These are phyloP conservation scores for Hirschioporus abietinus DNA, from an alignment of 768 basidiomycete species.

Conservation along the genomic window DNA sequence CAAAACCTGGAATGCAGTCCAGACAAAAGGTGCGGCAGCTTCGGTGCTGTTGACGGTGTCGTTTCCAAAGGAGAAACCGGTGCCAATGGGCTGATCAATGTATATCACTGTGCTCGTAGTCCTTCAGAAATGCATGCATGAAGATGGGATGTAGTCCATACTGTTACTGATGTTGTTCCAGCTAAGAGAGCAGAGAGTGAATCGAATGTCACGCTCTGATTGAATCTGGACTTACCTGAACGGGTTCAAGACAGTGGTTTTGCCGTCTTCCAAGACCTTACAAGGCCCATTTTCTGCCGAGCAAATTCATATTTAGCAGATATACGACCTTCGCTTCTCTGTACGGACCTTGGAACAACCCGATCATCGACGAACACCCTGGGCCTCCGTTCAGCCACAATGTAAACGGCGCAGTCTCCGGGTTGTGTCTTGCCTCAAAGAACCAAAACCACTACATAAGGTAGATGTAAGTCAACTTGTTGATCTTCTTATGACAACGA, in stretches of 20 bases:
- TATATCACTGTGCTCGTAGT: conserved; percentile 47
- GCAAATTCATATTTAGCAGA: neutral
- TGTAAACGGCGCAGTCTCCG: conserved; percentile 60
- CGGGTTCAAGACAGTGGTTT: conserved; percentile 51
- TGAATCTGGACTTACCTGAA: conserved; percentile 42
- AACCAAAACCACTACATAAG: conserved; percentile 67
- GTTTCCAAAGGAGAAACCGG: conserved; percentile 57
- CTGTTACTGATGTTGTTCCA: conserved; percentile 70
- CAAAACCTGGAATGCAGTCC: conserved; percentile 59
- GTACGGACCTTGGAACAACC: conserved; percentile 53
- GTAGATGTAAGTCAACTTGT: neutral
- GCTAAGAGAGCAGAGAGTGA: conserved; percentile 24
- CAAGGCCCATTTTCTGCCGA: conserved; percentile 61
- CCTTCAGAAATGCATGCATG: neutral
- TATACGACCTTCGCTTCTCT: neutral
- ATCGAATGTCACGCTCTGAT: neutral
- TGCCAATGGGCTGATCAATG: conserved; percentile 64
- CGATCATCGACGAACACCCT: conserved; percentile 60
- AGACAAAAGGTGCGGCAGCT: conserved; percentile 51
- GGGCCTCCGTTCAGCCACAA: conserved; percentile 63
- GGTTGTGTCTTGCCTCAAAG: conserved; percentile 55
- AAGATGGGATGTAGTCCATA: conserved; percentile 24
- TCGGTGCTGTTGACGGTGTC: conserved; percentile 51
- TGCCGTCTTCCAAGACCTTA: conserved; percentile 46
- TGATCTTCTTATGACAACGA: neutral